Evolutionary conservation across 192 early-diverging fungal species (phyloP).

Genomic region (Endogone sp.): DNA sequence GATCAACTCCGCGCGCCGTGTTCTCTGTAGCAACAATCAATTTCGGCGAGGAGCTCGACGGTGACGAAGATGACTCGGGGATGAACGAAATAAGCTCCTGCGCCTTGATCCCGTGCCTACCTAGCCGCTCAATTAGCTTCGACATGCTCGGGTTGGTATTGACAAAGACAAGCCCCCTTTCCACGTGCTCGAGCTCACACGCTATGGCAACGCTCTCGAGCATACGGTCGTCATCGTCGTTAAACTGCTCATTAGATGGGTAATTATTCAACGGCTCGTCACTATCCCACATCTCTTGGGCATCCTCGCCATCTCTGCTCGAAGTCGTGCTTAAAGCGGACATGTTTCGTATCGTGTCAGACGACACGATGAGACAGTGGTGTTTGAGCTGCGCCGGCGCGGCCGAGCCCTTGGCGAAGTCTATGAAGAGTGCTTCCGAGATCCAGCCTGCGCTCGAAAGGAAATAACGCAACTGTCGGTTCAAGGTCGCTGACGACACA

Average conservation of each 20-base stretch:
- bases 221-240: conserved; percentile 46
- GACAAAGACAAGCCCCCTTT: conserved; percentile 44
- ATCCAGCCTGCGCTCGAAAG: conserved; percentile 43
- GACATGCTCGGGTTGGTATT: conserved; percentile 10
- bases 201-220: conserved; percentile 40
- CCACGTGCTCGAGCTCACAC: conserved; percentile 37
- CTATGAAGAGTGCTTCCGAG: conserved; percentile 54
- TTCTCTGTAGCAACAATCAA: conserved; percentile 69
- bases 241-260: conserved; percentile 18
- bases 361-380: conserved; percentile 45
- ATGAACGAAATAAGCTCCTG: conserved; percentile 2
- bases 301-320: not conserved
- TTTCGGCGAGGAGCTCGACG: not conserved
- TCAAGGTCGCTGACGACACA: conserved; percentile 68
- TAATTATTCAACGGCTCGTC: not conserved
- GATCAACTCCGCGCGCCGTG: conserved; percentile 80
- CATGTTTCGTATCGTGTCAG: conserved; percentile 41
- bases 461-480: conserved; percentile 55
- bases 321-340: too few relatives aligned
- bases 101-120: conserved; percentile 5
- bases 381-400: conserved; percentile 38
- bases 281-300: not conserved
- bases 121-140: conserved; percentile 10
- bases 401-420: conserved; percentile 40
- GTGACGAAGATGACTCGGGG: not conserved